A percentile compares a stretch with the other conserved stretches of the same genome.
Conservation (phyloP, 495 filamentous ascomycete species). For the Hypoxylon perforatum region DNA sequence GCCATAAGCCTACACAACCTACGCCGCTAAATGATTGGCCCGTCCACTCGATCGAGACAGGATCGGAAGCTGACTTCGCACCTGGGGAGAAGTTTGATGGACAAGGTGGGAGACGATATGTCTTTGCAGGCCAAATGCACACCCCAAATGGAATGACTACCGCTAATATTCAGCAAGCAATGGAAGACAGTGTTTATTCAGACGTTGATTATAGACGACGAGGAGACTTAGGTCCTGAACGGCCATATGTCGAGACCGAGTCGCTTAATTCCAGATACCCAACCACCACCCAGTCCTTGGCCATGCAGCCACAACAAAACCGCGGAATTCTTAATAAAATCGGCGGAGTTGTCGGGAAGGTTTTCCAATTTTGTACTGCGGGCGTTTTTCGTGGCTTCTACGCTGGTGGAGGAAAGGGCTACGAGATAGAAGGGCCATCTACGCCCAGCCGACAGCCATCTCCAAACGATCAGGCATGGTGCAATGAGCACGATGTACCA, state of each 20-base stretch:
- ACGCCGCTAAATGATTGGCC: slow-evolving; percentile 47
- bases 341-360: slow-evolving; percentile 74
- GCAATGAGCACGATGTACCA: slow-evolving; percentile 44
- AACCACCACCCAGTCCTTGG: slow-evolving; percentile 12
- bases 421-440: slow-evolving; percentile 52
- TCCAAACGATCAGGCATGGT: slow-evolving; percentile 42
- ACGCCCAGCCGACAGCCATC: slow-evolving; percentile 16
- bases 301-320: slow-evolving; percentile 10
- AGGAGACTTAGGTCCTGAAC: slow-evolving; percentile 55
- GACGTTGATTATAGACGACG: slow-evolving; percentile 65
- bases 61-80: slow-evolving; percentile 27
- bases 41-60: slow-evolving; percentile 44
- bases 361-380: slow-evolving; percentile 82
- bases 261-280: slow-evolving; percentile 18
- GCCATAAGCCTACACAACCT: slow-evolving; percentile 43
- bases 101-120: slow-evolving; percentile 48
- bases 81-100: slow-evolving; percentile 21
- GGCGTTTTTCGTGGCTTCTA: slow-evolving; percentile 85
- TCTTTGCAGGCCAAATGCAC: slow-evolving; percentile 72
- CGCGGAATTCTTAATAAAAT: slow-evolving; percentile 55
- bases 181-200: slow-evolving; percentile 64
- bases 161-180: slow-evolving; percentile 57
- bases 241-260: slow-evolving; percentile 42
- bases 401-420: slow-evolving; percentile 81
- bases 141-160: slow-evolving; percentile 62